phyloP scores from a whole-genome alignment of 441 rosid species.

The Adansonia rubrostipa region DNA sequence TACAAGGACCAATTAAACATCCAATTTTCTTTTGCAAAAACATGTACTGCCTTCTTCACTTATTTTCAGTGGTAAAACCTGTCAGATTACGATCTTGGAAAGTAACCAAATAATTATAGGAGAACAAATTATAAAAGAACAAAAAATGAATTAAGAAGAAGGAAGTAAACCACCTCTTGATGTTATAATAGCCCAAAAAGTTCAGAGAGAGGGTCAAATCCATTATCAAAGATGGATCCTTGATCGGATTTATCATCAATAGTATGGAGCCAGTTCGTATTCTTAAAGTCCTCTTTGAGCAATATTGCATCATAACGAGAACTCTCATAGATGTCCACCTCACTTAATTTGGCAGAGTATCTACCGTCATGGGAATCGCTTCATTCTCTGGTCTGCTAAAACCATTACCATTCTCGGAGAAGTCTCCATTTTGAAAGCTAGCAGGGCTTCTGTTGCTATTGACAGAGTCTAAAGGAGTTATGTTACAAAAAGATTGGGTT shows the following conservation, averaged over 20 bases:
- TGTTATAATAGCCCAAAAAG: conserved; percentile 72
- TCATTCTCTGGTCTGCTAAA: conserved; percentile 40
- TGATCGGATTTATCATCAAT: conserved; percentile 77
- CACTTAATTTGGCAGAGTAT: conserved; percentile 57
- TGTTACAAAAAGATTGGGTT: conserved; percentile 51
- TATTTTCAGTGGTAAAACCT: background rate
- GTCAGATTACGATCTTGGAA: conserved; percentile 24
- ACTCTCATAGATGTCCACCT: conserved; percentile 77
- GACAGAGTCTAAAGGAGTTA: conserved; percentile 36
- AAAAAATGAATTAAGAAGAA: background rate
- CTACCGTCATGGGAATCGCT: conserved; percentile 47
- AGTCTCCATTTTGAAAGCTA: conserved; percentile 37
- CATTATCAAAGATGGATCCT: conserved; percentile 70
- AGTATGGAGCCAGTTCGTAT: conserved; percentile 90
- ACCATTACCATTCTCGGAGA: conserved; percentile 25
- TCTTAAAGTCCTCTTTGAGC: conserved; percentile 81
- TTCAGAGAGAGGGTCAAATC: conserved; percentile 85
- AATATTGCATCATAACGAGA: conserved; percentile 84
- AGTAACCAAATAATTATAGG: conserved; percentile 29
- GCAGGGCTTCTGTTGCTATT: conserved; percentile 43
- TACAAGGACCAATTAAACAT: conserved; percentile 21
- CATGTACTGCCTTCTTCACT: conserved; percentile 34
- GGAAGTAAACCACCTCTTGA: background rate
- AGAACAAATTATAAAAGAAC: conserved; percentile 19
- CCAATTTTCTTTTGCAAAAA: conserved; percentile 25